Conservation (phyloP, 179 eudicot species). For the Drosera spatulata region DNA sequence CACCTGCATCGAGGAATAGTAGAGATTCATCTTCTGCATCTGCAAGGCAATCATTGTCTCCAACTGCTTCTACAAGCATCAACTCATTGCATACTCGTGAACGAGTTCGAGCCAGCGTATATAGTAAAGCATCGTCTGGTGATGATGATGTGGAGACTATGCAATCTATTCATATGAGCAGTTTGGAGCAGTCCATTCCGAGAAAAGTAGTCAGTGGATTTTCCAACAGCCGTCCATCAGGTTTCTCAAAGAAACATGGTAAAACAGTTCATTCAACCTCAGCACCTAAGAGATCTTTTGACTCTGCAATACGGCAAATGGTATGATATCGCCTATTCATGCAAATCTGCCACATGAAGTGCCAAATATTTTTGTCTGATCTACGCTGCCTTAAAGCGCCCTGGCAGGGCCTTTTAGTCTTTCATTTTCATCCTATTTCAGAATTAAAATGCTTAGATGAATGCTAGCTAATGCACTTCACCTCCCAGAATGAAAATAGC, state of each 20-base stretch:
- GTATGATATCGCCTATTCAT: constrained; percentile 21
- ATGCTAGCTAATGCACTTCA: no score
- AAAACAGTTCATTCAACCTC: constrained; percentile 54
- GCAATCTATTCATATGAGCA: constrained; percentile 38
- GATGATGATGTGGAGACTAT: constrained; percentile 88
- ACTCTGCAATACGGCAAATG: constrained; percentile 80
- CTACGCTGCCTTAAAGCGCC: no score
- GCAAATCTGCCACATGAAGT: neutral
- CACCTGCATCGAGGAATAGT: constrained; percentile 85
- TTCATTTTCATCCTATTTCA: no score
- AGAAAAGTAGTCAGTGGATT: constrained; percentile 18
- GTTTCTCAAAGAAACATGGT: constrained; percentile 12
- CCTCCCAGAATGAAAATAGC: no score
- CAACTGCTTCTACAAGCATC: constrained; percentile 74
- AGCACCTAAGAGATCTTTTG: constrained; percentile 95
- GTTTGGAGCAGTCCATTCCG: constrained; percentile 35
- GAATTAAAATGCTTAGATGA: no score
- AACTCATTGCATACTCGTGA: constrained; percentile 83
- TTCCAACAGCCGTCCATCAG: constrained; percentile 15
- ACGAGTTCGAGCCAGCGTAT: constrained; percentile 49
- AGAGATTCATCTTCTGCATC: constrained; percentile 35
- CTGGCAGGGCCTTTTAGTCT: no score
- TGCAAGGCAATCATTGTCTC: constrained; percentile 90
- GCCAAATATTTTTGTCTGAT: no score
- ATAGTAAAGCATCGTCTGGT: constrained; percentile 79